Evolutionary conservation across 225 moss, liverwort and hornwort genomes (phyloP), one percentile per base, ranked within the genome.

Genomic region (Lunularia cruciata): DNA sequence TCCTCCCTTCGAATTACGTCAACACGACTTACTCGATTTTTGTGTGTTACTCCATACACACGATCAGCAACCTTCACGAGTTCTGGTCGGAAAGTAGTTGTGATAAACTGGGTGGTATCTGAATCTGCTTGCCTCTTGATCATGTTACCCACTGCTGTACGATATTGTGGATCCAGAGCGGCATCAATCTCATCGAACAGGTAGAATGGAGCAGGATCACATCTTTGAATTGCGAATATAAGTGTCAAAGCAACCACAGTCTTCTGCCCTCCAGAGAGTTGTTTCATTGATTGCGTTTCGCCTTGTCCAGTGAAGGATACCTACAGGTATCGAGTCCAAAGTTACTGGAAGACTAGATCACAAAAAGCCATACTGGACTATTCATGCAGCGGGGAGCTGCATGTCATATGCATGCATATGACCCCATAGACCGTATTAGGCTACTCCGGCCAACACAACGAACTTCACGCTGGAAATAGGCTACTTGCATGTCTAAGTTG

Each of bases 101-200:
- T 93, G 69, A 93, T 93, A 35, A 93, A 93, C 63, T 93, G 92
- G 47, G 92, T 93, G 47, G 84, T 82, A 14, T 84, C 87, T 0
- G 89, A 84, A 76, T 92, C 92, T 57, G 90, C 92, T 69, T 92
- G 92, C 70, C 92, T 84, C 79, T 93, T 88, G 49, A 93, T 93
- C 92, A 93, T 93, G 57, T 90, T 88, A 54, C 83, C 88, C 28
- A 88, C 82, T 26, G 90, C 77, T 19, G 92, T 86, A 47, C 84
- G 73, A 64, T 84, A 84, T 47, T 86, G 76, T 8, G 88, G 90
- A 73, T 88, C 85, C 33, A 88, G 75, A 65, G 88, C 85, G 45
- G 88, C 92, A 85, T 93, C 90, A 73, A 93, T 93, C 64, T 93
- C 92, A 75, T 85, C 90, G 74, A 85, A 88, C n/a, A 90, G 80